A percentile compares a stretch with the other conserved stretches of the same genome.
Evolutionary conservation across 352 stramenopile genomes (phyloP).

Genomic region (Globisporangium mamillatum): DNA sequence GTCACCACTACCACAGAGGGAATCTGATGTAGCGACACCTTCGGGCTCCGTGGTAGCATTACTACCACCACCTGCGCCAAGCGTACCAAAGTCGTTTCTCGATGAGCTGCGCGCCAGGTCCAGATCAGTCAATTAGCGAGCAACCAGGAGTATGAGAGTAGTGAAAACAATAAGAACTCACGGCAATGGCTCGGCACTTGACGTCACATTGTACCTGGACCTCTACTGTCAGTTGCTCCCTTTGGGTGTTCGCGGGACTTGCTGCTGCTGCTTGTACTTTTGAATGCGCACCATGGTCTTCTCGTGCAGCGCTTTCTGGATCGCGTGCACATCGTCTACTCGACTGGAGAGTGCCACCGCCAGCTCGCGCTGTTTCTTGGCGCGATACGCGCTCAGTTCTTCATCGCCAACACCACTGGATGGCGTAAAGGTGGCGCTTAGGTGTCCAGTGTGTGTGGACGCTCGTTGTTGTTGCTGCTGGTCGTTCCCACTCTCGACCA

Average conservation of each 20-base stretch:
- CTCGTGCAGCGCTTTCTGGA: constrained; percentile 48
- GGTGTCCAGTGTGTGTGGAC: background rate
- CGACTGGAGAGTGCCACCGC: constrained; percentile 34
- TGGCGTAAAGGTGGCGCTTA: background rate
- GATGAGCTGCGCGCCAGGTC: constrained; percentile 14
- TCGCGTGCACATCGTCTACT: constrained; percentile 43
- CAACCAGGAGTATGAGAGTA: background rate
- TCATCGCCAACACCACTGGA: constrained; percentile 11
- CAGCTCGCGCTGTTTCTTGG: constrained; percentile 43
- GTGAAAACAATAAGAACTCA: background rate
- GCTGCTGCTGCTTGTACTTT: constrained; percentile 24
- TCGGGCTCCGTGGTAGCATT: background rate
- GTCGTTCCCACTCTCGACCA: constrained; percentile 16
- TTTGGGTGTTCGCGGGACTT: background rate
- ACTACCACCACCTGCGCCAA: background rate
- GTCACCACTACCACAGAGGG: background rate
- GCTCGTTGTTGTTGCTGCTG: constrained; percentile 6
- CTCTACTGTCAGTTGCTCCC: background rate
- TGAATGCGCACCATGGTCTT: constrained; percentile 58
- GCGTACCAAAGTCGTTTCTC: constrained; percentile 15
- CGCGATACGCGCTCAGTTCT: constrained; percentile 35
- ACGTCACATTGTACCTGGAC: background rate
- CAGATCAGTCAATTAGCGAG: constrained; percentile 1
- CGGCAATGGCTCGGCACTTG: background rate
- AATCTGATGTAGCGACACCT: background rate